Conservation (phyloP, 352 stramenopile species). For the Globisporangium okanoganense region DNA sequence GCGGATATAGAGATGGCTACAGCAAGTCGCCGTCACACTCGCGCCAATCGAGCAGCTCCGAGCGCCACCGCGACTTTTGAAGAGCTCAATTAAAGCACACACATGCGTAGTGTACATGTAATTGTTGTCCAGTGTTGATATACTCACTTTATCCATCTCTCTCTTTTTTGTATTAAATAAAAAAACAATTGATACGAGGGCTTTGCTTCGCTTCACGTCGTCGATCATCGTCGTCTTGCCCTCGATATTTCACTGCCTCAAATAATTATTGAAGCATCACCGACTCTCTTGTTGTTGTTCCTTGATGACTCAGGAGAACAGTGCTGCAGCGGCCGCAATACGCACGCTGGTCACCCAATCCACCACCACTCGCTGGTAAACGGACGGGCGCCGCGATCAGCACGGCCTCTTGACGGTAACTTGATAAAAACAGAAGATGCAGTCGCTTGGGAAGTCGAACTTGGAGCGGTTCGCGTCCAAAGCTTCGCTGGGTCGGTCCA, state of each 20-base stretch:
- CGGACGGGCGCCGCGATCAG: background rate
- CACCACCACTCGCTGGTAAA: too few relatives aligned
- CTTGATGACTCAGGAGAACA: conserved; percentile 8
- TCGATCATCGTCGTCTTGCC: background rate
- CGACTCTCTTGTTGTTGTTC: conserved; percentile 15
- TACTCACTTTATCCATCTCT: conserved; percentile 2
- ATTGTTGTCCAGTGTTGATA: background rate
- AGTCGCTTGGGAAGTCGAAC: conserved; percentile 7
- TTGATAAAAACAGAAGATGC: conserved; percentile 21
- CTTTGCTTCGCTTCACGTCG: background rate
- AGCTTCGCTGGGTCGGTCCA: conserved; percentile 6
- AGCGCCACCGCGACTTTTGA: conserved; percentile 3
- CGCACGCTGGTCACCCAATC: background rate
- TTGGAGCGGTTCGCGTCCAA: background rate
- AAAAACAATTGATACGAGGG: conserved; percentile 24
- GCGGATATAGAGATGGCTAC: background rate
- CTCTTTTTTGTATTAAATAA: conserved; percentile 25
- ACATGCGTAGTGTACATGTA: background rate
- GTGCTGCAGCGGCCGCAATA: background rate
- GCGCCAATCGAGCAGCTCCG: background rate
- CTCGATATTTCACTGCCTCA: conserved; percentile 13
- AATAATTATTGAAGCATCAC: conserved; percentile 21
- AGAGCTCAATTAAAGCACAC: background rate
- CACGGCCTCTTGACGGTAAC: conserved; percentile 4
- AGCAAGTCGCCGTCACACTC: conserved; percentile 5